Evolutionary conservation across 495 filamentous ascomycete species (phyloP).

Genomic region (Podospora pseudocomata): DNA sequence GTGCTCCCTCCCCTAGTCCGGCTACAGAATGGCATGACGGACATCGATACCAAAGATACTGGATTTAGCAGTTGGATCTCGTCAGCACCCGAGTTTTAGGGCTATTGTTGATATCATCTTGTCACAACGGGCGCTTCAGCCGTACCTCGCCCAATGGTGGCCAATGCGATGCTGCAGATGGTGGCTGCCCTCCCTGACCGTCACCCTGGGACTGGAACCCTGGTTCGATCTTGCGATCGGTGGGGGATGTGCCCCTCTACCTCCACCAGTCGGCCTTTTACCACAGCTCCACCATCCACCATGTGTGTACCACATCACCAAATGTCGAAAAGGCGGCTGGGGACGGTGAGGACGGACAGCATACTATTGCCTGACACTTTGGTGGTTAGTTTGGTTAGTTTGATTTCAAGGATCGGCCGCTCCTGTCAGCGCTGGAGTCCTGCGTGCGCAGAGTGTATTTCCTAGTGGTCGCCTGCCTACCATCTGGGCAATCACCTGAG

Average conservation of each 20-base stretch:
- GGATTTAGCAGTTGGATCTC: background rate
- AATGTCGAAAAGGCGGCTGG: background rate
- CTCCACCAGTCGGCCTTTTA: background rate
- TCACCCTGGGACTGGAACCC: constrained; percentile 12
- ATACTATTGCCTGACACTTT: background rate
- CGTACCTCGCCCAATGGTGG: constrained; percentile 27
- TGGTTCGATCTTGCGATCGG: constrained; percentile 14
- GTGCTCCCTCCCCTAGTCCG: background rate
- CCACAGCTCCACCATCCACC: background rate
- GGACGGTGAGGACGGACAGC: background rate
- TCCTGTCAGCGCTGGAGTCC: background rate
- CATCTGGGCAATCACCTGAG: background rate
- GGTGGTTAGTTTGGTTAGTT: background rate
- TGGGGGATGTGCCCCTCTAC: constrained; percentile 1
- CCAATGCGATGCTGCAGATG: constrained; percentile 12
- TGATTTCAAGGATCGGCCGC: background rate
- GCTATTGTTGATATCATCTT: background rate
- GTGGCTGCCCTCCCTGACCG: constrained; percentile 27
- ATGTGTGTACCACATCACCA: background rate
- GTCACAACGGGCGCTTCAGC: background rate
- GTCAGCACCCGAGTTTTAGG: background rate
- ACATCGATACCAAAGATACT: background rate
- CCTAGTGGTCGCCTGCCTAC: background rate
- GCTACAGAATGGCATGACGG: background rate
- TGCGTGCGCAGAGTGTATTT: background rate